Conservation (phyloP, 169 alveolate species). For the Plasmodium gonderi region DNA sequence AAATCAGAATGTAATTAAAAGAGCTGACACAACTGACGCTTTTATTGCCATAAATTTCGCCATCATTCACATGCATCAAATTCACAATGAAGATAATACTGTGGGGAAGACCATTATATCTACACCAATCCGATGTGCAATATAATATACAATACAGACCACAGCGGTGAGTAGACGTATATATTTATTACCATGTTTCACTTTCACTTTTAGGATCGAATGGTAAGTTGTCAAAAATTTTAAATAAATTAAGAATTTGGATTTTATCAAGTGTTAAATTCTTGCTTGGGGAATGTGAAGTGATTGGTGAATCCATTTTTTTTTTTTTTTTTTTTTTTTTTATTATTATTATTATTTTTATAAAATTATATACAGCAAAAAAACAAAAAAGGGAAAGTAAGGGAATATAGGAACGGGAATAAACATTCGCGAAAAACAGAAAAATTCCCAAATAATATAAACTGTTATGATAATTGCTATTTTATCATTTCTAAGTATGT, state of each 20-base stretch:
- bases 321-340: no score
- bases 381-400: background rate
- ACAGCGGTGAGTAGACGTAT: no score
- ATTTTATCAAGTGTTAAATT: constrained; percentile 37
- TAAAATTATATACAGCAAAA: background rate
- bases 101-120: no score
- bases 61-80: no score
- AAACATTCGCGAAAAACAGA: background rate
- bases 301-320: constrained; percentile 24
- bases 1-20: background rate
- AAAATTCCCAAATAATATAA: background rate
- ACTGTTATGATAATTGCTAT: background rate
- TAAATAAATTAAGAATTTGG: constrained; percentile 50
- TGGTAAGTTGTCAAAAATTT: constrained; percentile 52
- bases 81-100: no score
- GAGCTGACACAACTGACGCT: background rate
- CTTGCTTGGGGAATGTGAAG: constrained; percentile 13
- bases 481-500: background rate
- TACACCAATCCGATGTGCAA: no score
- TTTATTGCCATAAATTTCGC: background rate
- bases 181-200: constrained; percentile 61
- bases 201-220: constrained; percentile 58
- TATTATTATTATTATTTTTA: background rate
- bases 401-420: background rate
- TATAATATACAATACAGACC: no score